Evolutionary conservation across 1,284 basidiomycete genomes (phyloP), one percentile per base, ranked within the genome.

Genomic region (Moesziomyces parantarcticus): DNA sequence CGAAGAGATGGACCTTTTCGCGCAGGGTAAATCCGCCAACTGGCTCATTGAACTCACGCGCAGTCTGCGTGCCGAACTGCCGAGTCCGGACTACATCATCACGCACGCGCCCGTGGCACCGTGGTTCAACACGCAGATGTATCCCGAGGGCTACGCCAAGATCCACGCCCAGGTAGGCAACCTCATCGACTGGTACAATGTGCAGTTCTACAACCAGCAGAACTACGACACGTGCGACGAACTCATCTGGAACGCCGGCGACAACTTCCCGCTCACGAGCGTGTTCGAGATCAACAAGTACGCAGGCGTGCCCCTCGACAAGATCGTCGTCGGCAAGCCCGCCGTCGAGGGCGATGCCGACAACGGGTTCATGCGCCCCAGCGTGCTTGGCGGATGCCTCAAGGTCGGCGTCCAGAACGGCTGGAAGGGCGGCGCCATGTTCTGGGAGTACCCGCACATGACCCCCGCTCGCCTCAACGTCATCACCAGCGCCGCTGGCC

Each of bases 281-380:
- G 55, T 90, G n/a, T 90, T 90, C 85, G 86, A 91, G 80, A 90
- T 91, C 70, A 86, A 87, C 11, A 86, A 86, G 5, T 87, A 84
- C 47, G 51, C 59, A 9, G 89, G 89, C 39, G 86, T 90, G 6
- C 77, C 86, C 3, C 78, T 88, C 41, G 79, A 85, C 78, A 87
- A 87, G 82, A 76, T 87, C 41, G 87, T 88, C 55, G 88, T 91
- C 57, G 90, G 90, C 5, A 91, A 91, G 83, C 90, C 89, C 0
- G 89, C 85, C 0, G 77, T 65, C 14, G 81, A 5, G 40, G 79
- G 85, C 9, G 89, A 89, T 75, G 89, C 89, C 3, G 86, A 57
- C 70, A 89, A 87, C 68, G 90, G 90, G 5, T 90, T 86, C 76
- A 89, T 90, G 58, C 81, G 80, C 22, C 84, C 89, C 3, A 76